Evolutionary conservation across 2,329 filamentous ascomycete genomes (phyloP).

Genomic region (Trichoderma afroharzianum): DNA sequence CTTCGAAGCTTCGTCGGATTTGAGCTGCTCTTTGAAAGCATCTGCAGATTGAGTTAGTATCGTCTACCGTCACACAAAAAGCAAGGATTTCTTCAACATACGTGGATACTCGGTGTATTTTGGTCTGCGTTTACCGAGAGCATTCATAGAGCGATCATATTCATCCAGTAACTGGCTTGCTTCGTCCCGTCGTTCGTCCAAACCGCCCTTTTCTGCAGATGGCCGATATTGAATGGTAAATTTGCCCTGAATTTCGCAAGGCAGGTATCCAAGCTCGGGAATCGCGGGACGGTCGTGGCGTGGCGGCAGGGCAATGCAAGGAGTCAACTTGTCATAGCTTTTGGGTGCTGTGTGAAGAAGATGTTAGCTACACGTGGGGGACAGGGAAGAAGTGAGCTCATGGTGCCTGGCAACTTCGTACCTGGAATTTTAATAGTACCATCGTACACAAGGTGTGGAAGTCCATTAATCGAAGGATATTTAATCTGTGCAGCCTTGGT

Average conservation of each 20-base stretch:
- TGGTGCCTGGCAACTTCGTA: conserved; percentile 17
- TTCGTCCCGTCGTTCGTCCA: conserved; percentile 41
- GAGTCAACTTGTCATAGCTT: conserved; percentile 43
- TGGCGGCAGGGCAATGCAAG: conserved; percentile 40
- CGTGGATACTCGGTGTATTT: conserved; percentile 47
- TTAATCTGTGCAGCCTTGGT: conserved; percentile 36
- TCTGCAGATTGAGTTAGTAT: conserved; percentile 24
- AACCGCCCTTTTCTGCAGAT: conserved; percentile 35
- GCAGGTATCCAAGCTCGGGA: conserved; percentile 39
- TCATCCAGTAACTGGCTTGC: conserved; percentile 39
- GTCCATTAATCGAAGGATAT: conserved; percentile 38
- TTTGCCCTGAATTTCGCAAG: conserved; percentile 43
- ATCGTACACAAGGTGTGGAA: conserved; percentile 37
- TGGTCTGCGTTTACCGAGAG: conserved; percentile 40
- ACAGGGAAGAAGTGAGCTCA: background rate
- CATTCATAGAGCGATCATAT: conserved; percentile 41
- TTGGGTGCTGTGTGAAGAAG: conserved; percentile 32
- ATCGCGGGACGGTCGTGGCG: conserved; percentile 38
- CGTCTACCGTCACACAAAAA: background rate
- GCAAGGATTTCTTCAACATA: conserved; percentile 21
- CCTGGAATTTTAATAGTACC: conserved; percentile 40
- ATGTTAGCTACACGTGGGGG: background rate
- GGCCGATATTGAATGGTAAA: conserved; percentile 42
- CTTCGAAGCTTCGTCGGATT: conserved; percentile 43
- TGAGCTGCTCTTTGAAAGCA: conserved; percentile 45